A percentile compares a stretch with the other conserved stretches of the same genome.
Evolutionary conservation across 2,329 filamentous ascomycete genomes (phyloP).

Genomic region (Tympanopsis confertula): DNA sequence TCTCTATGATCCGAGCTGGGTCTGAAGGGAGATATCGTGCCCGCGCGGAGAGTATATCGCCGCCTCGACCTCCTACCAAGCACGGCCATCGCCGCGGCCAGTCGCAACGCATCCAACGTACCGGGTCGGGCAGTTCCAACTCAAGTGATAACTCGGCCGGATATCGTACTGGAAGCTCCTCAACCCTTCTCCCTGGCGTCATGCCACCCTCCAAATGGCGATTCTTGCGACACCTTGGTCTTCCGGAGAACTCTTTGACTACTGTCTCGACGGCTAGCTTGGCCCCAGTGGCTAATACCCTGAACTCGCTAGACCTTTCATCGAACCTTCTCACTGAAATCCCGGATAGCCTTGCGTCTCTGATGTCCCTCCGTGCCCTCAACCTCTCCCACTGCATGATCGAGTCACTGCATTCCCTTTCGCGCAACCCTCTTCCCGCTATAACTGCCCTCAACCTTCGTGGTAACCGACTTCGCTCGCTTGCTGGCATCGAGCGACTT

Average conservation of each 20-base stretch:
- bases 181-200: conserved; percentile 61
- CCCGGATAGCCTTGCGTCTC: conserved; percentile 74
- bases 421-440: conserved; percentile 75
- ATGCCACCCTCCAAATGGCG: conserved; percentile 86
- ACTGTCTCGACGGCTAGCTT: conserved; percentile 66
- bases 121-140: conserved; percentile 84
- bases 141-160: conserved; percentile 61
- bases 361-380: conserved; percentile 79
- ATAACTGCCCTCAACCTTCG: conserved; percentile 88
- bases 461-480: conserved; percentile 73
- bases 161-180: conserved; percentile 60
- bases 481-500: conserved; percentile 82
- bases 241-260: conserved; percentile 84
- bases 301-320: conserved; percentile 87
- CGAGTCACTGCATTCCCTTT: conserved; percentile 77
- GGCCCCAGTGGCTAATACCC: conserved; percentile 69
- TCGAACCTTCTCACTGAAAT: conserved; percentile 89
- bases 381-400: conserved; percentile 98
- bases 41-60: conserved; percentile 58
- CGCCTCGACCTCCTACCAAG: conserved; percentile 60
- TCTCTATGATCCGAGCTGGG: not conserved
- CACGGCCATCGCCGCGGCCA: conserved; percentile 51
- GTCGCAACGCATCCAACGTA: conserved; percentile 67
- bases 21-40: conserved; percentile 50
- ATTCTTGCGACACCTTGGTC: conserved; percentile 79